Base-by-base conservation (phyloP, 1,284 basidiomycete genomes). In the Macrocystidia cucumis region DNA sequence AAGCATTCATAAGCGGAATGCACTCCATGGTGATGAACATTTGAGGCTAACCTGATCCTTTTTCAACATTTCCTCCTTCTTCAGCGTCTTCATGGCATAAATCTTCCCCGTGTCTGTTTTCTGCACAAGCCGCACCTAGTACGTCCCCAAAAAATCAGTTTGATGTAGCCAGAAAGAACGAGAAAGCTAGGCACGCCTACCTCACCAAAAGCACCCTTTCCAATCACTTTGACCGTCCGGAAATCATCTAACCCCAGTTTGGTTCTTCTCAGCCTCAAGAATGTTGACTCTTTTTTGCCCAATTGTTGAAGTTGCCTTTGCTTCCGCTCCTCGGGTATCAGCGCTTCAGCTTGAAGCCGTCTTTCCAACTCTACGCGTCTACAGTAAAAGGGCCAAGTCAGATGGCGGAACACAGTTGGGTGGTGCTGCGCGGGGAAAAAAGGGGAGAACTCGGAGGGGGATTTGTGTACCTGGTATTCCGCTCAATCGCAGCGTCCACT, bases 11-110 rank as follows among this genome's bases (percentile, higher is more conserved):
- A 68, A 69, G 35, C 69, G 69, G 3, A 68, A 67, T 38, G 69
- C 36, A 40, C 26, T 4, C 7, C 37, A n/a, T n/a, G n/a, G 29
- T 17, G 26, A 28, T 16, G 28, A 21, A 37, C 13, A 14, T 34
- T 34, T 11, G 22, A 35, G 9, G 55, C 72, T 32, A 42, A 86
- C 91, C 70, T 97, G 92, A 53, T 98, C 95, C 61, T 97, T 97
- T 61, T 98, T 97, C 62, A 99, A 80, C 95, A 98, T 99, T 57
- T 98, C 95, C 42, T 88, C 87, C 68, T 99, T 99, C 57, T 88
- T 84, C 54, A 99, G 65, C 20, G 91, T 91, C 67, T 99, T 99
- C 95, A 99, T 98, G 17, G 95, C 95, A 56, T 98, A 98, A 42
- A 98, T 97, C 65, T 95, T 97, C 33, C 92, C 92, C 8, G 93